Percentiles rank a stretch among this genome's conserved stretches.
Evolutionary conservation across 108 stramenopile species (phyloP).

Genomic region (Chaetoceros tenuissimus): DNA sequence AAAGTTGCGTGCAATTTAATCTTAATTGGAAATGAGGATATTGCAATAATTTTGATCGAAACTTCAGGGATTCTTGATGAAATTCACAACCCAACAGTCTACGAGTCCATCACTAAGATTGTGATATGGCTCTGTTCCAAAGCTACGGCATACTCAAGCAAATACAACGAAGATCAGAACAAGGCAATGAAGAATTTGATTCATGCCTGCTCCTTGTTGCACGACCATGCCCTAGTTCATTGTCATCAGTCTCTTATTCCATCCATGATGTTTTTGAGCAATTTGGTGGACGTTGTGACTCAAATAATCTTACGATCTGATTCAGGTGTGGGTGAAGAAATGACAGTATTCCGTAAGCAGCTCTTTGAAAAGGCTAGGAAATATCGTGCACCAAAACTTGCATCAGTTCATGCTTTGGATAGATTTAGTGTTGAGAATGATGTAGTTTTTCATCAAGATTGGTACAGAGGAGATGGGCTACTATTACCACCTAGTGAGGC

Average conservation of each 20-base stretch:
- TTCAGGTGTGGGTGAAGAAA: constrained; percentile 58
- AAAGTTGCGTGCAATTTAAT: constrained; percentile 13
- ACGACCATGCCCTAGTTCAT: constrained; percentile 33
- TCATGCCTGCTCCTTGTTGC: constrained; percentile 43
- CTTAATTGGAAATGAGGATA: constrained; percentile 20
- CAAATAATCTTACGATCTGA: constrained; percentile 56
- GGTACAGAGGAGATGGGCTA: constrained; percentile 85
- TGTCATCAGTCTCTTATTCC: constrained; percentile 29
- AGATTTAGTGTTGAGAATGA: constrained; percentile 7
- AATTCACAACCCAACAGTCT: constrained; percentile 12
- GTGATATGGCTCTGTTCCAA: constrained; percentile 19
- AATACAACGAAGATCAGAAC: constrained; percentile 8
- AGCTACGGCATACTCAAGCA: constrained; percentile 17
- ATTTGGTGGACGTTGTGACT: constrained; percentile 41
- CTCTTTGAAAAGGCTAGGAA: constrained; percentile 14
- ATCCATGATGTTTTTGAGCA: constrained; percentile 22
- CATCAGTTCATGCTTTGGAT: constrained; percentile 1
- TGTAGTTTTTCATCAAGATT: constrained; percentile 47
- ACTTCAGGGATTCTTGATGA: constrained; percentile 31
- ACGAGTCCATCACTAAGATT: constrained; percentile 25
- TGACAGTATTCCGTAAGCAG: constrained; percentile 31
- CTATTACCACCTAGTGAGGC: constrained; percentile 58
- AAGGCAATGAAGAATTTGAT: constrained; percentile 31
- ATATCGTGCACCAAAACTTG: constrained; percentile 8
- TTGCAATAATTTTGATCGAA: constrained; percentile 19